A percentile compares a stretch with the other conserved stretches of the same genome.
Evolutionary conservation across 2,329 filamentous ascomycete species (phyloP).

Genomic region (Aureobasidium namibiae): DNA sequence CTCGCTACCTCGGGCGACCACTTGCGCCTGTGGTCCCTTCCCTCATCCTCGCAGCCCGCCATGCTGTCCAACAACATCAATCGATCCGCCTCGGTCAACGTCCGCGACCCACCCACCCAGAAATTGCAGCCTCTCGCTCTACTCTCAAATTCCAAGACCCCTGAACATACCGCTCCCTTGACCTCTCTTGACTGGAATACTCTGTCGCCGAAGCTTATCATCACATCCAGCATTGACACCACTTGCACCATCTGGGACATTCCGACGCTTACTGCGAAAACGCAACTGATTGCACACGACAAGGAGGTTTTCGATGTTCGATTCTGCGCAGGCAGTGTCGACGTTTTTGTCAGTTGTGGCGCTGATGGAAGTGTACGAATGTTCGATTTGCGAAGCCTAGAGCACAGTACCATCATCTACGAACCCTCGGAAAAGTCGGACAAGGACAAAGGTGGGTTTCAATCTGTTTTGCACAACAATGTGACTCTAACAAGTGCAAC

Average conservation of each 20-base stretch:
- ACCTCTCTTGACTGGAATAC: slow-evolving; percentile 98
- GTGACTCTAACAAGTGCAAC: not conserved
- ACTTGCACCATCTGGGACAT: slow-evolving; percentile 99
- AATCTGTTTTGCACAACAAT: no score
- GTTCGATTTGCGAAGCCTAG: slow-evolving; percentile 93
- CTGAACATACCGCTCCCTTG: slow-evolving; percentile 91
- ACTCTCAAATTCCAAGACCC: slow-evolving; percentile 95
- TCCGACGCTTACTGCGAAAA: slow-evolving; percentile 93
- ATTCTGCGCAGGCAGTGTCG: slow-evolving; percentile 96
- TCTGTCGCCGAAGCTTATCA: slow-evolving; percentile 91
- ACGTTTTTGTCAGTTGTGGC: slow-evolving; percentile 96
- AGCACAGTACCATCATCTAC: slow-evolving; percentile 98
- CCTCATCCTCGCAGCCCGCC: slow-evolving; percentile 33
- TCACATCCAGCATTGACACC: slow-evolving; percentile 97
- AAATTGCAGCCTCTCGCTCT: slow-evolving; percentile 90
- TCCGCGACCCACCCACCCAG: slow-evolving; percentile 51
- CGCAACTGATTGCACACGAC: slow-evolving; percentile 95
- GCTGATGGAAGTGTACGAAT: slow-evolving; percentile 96
- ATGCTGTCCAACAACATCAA: slow-evolving; percentile 64
- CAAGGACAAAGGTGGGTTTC: slow-evolving; percentile 36
- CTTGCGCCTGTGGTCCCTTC: slow-evolving; percentile 85
- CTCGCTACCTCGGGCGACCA: slow-evolving; percentile 94
- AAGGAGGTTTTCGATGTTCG: slow-evolving; percentile 98
- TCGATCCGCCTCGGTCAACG: slow-evolving; percentile 54
- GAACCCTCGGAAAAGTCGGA: slow-evolving; percentile 82